phyloP scores from a whole-genome alignment of 106 monocot genomes.

The Dendrobium huoshanense region DNA sequence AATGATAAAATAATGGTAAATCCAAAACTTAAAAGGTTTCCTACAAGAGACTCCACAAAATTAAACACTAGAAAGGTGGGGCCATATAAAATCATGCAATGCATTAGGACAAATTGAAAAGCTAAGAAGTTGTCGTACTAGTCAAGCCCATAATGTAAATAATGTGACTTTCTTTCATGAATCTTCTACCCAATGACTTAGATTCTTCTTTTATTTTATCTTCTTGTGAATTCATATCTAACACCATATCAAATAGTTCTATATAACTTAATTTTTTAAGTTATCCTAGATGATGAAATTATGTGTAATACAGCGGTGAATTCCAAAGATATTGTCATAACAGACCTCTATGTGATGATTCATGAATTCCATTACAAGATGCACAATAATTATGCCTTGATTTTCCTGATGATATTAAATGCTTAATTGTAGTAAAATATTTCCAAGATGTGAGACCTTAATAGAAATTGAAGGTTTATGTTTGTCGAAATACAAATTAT shows the following conservation, averaged over 20 bases:
- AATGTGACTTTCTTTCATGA: too few relatives aligned
- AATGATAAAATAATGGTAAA: too few relatives aligned
- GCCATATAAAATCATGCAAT: not conserved
- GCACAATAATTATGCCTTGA: not conserved
- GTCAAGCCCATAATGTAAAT: too few relatives aligned
- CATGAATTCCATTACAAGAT: not conserved
- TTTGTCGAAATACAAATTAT: not conserved
- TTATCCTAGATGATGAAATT: not conserved
- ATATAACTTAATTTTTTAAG: not conserved
- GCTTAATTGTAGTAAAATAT: not conserved
- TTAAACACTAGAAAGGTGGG: not conserved
- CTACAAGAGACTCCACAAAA: too few relatives aligned
- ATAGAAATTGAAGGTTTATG: not conserved
- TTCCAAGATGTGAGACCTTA: not conserved
- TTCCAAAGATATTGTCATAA: not conserved
- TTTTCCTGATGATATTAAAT: not conserved
- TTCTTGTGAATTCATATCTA: not conserved
- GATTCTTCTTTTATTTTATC: too few relatives aligned
- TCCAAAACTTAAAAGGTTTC: too few relatives aligned
- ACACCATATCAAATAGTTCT: not conserved
- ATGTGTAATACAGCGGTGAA: not conserved
- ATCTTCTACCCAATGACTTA: not conserved
- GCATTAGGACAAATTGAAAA: not conserved
- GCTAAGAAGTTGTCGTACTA: not conserved
- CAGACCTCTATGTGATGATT: not conserved